Base-by-base conservation (phyloP, 2,329 filamentous ascomycete species). In the Cercospora zeae-maydis region DNA sequence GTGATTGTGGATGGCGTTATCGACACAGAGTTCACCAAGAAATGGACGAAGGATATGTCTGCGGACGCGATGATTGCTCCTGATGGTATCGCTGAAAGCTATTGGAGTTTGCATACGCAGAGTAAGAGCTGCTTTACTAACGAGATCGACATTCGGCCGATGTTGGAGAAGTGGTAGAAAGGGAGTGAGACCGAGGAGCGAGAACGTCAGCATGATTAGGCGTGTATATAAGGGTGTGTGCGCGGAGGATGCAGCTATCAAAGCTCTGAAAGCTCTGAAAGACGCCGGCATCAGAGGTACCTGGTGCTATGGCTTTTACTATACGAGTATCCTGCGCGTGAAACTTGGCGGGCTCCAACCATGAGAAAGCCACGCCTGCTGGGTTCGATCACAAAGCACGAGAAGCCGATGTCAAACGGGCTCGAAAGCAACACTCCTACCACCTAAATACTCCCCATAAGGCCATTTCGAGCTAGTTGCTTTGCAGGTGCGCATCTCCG, bases 61-160 rank as follows among this genome's bases (percentile, higher is more conserved):
- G 78, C 81, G 8, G 85, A 87, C 74, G 84, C 81, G 0, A 92
- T 92, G 79, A 84, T 96, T 62, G 86, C 78, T 67, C 83, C 91
- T 9, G 87, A 90, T 67, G 88, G 92, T 88, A 95, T 96, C 80
- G 91, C 91, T 13, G 90, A 95, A 66, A 85, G 85, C 11, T 96
- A 96, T 73, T 96, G 91, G 90, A 81, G 88, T 73, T 74, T 96
- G 69, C 91, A 96, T 73, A 89, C 87, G 0, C 91, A 96, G 78
- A 89, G 88, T 24, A 82, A 84, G 66, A 91, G 88, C 6, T 85
- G 86, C 1, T 93, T 93, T 72, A 92, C 90, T 0, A 89, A 90
- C 73, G 90, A 95, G 77, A 75, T 95, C 68, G 91, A 95, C 75
- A 78, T 92, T 31, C 81, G 91, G 66, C 91, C 91, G 1, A 92